Evolutionary conservation across 805 yeast genomes (phyloP).

Genomic region (Wickerhamiella sergipiensis): DNA sequence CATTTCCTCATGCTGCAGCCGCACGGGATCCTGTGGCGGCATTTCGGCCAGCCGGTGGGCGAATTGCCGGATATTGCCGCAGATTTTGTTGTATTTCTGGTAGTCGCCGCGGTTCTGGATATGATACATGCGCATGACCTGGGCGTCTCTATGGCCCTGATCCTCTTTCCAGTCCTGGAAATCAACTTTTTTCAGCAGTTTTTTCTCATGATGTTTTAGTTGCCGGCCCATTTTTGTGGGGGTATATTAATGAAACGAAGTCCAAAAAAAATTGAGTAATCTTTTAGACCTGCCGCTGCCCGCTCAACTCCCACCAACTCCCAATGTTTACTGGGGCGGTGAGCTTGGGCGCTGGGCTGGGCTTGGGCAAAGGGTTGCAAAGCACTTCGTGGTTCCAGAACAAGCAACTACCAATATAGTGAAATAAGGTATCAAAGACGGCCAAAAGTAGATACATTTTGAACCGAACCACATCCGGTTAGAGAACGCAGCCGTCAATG

Average conservation of each 20-base stretch:
- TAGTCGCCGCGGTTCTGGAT: constrained; percentile 92
- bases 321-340: background rate
- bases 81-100: constrained; percentile 80
- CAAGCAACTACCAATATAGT: no score
- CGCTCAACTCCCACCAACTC: no score
- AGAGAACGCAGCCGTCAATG: no score
- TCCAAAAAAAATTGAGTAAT: background rate
- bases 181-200: constrained; percentile 86
- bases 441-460: no score
- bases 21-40: constrained; percentile 74
- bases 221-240: constrained; percentile 32
- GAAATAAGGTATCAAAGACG: no score
- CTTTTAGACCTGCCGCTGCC: background rate
- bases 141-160: constrained; percentile 88
- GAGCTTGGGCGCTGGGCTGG: no score
- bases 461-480: no score
- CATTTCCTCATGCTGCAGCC: constrained; percentile 79
- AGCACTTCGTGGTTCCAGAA: no score
- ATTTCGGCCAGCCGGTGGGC: constrained; percentile 76
- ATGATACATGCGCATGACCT: constrained; percentile 89
- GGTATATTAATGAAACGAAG: background rate
- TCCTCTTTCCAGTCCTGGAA: constrained; percentile 97
- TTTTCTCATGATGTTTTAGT: constrained; percentile 89
- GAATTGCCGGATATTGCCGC: constrained; percentile 80
- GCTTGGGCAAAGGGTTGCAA: no score